A percentile compares a stretch with the other conserved stretches of the same genome.
Evolutionary conservation across 2,329 filamentous ascomycete genomes (phyloP).

Genomic region (Venturia carpophila): DNA sequence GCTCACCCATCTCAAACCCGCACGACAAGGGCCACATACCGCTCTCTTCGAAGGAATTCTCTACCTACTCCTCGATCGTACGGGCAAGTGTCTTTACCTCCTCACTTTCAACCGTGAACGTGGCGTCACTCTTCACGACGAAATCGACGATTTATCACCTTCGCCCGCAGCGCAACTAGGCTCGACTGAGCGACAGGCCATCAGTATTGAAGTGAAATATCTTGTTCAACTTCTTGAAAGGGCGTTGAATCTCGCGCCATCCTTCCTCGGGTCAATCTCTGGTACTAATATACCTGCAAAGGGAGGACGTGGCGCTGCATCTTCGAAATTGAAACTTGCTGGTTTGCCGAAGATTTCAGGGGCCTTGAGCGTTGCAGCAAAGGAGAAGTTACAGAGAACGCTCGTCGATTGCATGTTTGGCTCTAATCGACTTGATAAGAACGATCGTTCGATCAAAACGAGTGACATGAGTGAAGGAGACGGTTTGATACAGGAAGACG

Average conservation of each 20-base stretch:
- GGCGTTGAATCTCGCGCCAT: slow-evolving; percentile 7
- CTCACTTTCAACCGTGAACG: slow-evolving; percentile 14
- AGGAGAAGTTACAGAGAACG: slow-evolving; percentile 14
- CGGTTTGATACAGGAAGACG: background rate
- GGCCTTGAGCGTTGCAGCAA: slow-evolving; percentile 6
- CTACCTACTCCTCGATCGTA: slow-evolving; percentile 13
- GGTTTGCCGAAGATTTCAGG: background rate
- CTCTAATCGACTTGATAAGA: background rate
- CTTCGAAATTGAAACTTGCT: background rate
- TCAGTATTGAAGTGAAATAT: slow-evolving; percentile 7
- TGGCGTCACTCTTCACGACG: slow-evolving; percentile 2
- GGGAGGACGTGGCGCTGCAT: background rate
- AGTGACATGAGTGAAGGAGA: background rate
- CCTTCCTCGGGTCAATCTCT: slow-evolving; percentile 8
- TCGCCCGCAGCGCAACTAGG: background rate
- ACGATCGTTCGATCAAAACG: background rate
- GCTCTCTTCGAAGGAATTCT: slow-evolving; percentile 17
- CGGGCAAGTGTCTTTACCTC: slow-evolving; percentile 11
- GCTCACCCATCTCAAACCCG: slow-evolving; percentile 6
- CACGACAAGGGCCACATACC: slow-evolving; percentile 5
- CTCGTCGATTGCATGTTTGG: slow-evolving; percentile 18
- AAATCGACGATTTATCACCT: background rate
- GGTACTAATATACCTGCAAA: background rate
- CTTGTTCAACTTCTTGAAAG: slow-evolving; percentile 6
- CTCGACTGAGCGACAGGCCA: background rate